These are phyloP conservation scores for Cinnamomum micranthum DNA, from an alignment of 164 flowering plant genomes.

Conservation along the genomic window DNA sequence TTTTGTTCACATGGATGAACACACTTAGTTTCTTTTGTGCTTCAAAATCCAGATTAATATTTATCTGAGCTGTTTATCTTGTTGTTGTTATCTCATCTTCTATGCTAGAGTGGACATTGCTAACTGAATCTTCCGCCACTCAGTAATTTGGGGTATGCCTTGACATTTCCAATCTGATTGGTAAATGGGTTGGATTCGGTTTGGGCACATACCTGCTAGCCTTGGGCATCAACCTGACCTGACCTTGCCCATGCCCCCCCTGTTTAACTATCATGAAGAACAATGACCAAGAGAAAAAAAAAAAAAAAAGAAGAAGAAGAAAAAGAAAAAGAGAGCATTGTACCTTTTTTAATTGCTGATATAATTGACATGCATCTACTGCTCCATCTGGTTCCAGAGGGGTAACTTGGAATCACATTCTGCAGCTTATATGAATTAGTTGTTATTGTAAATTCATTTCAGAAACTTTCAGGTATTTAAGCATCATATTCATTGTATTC, in stretches of 20 bases:
- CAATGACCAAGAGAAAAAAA: too few relatives aligned
- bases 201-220: too few relatives aligned
- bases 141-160: too few relatives aligned
- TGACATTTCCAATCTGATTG: too few relatives aligned
- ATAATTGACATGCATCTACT: neutral
- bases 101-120: too few relatives aligned
- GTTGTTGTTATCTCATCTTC: too few relatives aligned
- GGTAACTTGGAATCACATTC: neutral
- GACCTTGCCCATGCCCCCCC: too few relatives aligned
- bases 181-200: too few relatives aligned
- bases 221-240: too few relatives aligned
- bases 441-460: neutral
- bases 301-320: too few relatives aligned
- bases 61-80: neutral
- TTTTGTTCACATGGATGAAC: neutral
- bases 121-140: too few relatives aligned
- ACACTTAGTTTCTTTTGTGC: neutral
- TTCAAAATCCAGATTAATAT: neutral
- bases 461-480: neutral
- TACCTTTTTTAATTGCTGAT: neutral
- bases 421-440: neutral
- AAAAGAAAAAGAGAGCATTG: neutral
- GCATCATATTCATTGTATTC: conserved; percentile 8
- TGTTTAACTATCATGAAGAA: too few relatives aligned
- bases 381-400: neutral